These are phyloP conservation scores for Gymnopilus dilepis DNA, from an alignment of 768 basidiomycete genomes.

Conservation along the genomic window DNA sequence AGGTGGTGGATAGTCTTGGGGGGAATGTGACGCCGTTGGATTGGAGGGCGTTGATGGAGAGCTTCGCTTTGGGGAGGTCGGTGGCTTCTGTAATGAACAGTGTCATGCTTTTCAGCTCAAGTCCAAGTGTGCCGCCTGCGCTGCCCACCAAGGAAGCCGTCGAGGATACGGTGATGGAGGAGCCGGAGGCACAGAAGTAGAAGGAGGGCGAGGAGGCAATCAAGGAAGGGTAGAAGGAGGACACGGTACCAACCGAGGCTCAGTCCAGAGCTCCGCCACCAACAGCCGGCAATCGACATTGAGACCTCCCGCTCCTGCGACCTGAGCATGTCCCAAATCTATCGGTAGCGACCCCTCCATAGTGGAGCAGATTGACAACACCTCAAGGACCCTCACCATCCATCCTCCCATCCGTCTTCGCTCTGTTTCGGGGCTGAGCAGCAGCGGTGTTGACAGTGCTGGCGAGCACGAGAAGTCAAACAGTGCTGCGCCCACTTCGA, in stretches of 20 bases:
- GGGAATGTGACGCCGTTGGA: neutral
- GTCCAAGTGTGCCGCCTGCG: constrained; percentile 6
- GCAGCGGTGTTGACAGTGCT: neutral
- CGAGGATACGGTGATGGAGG: neutral
- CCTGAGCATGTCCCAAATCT: neutral
- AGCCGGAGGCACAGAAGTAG: neutral
- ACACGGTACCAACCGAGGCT: neutral
- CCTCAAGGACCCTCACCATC: constrained; percentile 30
- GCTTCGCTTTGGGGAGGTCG: neutral
- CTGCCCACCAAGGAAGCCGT: constrained; percentile 12
- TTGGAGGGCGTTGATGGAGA: constrained; percentile 23
- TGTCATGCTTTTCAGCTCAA: neutral
- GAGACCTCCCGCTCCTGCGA: neutral
- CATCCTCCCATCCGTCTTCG: constrained; percentile 26
- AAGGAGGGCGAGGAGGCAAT: neutral
- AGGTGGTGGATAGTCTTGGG: constrained; percentile 15
- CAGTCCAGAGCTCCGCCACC: too few species aligned
- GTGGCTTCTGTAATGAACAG: neutral
- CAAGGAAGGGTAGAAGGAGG: constrained; percentile 10
- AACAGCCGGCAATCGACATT: neutral
- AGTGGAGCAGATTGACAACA: constrained; percentile 22
- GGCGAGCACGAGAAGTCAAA: constrained; percentile 51
- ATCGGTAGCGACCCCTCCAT: constrained; percentile 11
- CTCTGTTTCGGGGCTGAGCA: constrained; percentile 19
- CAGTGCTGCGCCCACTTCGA: constrained; percentile 48